phyloP scores from a whole-genome alignment of 129 eudicot genomes.

The Sambucus nigra region DNA sequence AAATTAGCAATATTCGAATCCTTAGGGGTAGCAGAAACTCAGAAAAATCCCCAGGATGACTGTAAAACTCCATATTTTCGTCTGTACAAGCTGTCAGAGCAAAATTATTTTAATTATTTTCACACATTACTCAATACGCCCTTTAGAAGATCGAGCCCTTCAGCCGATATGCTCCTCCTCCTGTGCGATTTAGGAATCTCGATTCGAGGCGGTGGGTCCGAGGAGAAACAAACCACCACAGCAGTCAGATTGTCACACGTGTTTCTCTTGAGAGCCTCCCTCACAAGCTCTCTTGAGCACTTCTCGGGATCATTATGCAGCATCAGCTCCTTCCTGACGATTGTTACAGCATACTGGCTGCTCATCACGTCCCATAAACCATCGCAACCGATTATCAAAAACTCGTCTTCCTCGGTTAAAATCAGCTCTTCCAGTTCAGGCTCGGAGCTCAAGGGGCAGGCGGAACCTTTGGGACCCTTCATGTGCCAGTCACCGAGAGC shows the following conservation, averaged over 20 bases:
- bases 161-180: constrained; percentile 74
- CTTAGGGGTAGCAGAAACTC: constrained; percentile 10
- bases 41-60: not conserved
- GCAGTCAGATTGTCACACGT: constrained; percentile 78
- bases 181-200: constrained; percentile 48
- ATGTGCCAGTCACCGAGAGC: constrained; percentile 95
- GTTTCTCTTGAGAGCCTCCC: constrained; percentile 67
- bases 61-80: not conserved
- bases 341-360: constrained; percentile 80
- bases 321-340: constrained; percentile 74
- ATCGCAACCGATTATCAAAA: constrained; percentile 77
- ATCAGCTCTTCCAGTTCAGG: constrained; percentile 59
- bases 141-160: constrained; percentile 73
- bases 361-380: constrained; percentile 93
- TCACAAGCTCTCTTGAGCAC: constrained; percentile 56
- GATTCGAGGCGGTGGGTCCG: constrained; percentile 63
- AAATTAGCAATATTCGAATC: not conserved
- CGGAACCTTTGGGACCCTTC: constrained; percentile 76
- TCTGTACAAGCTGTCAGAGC: constrained; percentile 1
- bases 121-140: constrained; percentile 47
- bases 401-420: constrained; percentile 76
- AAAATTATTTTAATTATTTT: constrained; percentile 1
- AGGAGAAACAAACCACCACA: constrained; percentile 64
- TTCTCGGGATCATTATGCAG: constrained; percentile 64
- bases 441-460: constrained; percentile 58